Evolutionary conservation across 345 rosid genomes (phyloP), one percentile per base, ranked within the genome.

Genomic region (Aquilaria sinensis): DNA sequence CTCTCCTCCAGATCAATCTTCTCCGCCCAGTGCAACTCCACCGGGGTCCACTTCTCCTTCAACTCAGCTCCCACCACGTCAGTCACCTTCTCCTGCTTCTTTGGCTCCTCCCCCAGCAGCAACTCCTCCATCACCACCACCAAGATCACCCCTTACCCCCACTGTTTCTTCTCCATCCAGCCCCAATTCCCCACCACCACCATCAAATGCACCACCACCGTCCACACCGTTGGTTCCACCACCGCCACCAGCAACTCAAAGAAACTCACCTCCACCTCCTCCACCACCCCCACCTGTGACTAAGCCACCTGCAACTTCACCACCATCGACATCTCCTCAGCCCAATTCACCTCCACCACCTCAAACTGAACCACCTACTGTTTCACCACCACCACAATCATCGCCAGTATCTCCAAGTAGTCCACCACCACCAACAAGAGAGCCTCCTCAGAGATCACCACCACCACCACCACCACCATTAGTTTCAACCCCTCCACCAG

Each of bases 21-120:
- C 75, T 49, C 76, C 10, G 69, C 50, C 70, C 54, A 55, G 57
- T 62, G 80, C 80, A 51, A 67, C 2, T 58, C 71, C 85, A 10
- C 82, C 85, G 12, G 66, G 56, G 67, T 14, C 74, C n/a, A 3
- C 71, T 29, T 56, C 74, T 41, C 53, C 85, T n/a, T 31, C 85
- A 41, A 63, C 67, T 30, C 62, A 71, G 31, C 45, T 76, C 10
- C 56, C 53, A 60, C 41, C 79, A 2, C 63, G 81, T 62, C 77
- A 78, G 1, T 61, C 72, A 54, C 57, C 67, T 45, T 56, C 76
- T 37, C 29, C 51, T 14, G 32, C 31, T 16, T 29, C 69, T 23
- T 9, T 55, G 12, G 45, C 74, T 14, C 67, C 68, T 32, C 70
- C 74, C 43, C 69, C 70, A 10, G 29, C 58, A 30, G 23, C 63